These are phyloP conservation scores for Moringa oleifera DNA, from an alignment of 345 rosid species.

Conservation along the genomic window DNA sequence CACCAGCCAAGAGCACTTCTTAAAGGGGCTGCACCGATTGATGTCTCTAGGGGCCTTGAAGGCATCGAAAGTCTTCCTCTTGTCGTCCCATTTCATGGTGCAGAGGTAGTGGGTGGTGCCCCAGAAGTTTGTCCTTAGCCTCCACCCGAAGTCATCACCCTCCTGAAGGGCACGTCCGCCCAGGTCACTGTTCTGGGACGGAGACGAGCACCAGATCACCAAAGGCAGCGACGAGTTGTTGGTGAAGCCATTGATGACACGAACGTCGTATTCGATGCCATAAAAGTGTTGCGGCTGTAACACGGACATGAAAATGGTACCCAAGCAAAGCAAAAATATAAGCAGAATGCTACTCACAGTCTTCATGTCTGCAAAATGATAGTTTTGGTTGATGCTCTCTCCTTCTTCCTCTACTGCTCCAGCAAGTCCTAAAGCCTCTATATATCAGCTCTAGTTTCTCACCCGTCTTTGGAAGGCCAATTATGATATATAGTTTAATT, in stretches of 20 bases:
- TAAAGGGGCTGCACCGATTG: constrained; percentile 48
- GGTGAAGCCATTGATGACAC: constrained; percentile 75
- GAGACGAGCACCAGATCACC: constrained; percentile 80
- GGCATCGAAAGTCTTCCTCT: constrained; percentile 55
- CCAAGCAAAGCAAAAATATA: constrained; percentile 16
- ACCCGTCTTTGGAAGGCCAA: too few species aligned
- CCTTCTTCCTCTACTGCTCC: too few species aligned
- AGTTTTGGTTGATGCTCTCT: too few species aligned
- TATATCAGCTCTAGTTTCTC: too few species aligned
- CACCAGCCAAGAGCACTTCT: constrained; percentile 82
- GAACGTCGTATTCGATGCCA: constrained; percentile 55
- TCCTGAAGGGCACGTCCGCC: constrained; percentile 97
- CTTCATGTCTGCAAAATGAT: constrained; percentile 34
- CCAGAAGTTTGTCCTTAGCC: constrained; percentile 40
- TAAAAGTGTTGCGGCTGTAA: constrained; percentile 30
- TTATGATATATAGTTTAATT: too few species aligned
- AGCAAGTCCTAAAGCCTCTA: too few species aligned
- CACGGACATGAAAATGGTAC: constrained; percentile 27
- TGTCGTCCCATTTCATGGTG: constrained; percentile 71
- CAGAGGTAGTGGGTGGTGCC: constrained; percentile 38
- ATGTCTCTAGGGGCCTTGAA: constrained; percentile 55
- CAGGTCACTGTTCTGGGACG: constrained; percentile 48
- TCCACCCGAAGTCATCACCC: constrained; percentile 89
- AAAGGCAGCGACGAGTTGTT: constrained; percentile 84
- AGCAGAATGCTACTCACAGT: constrained; percentile 15